Conservation (phyloP, 768 basidiomycete genomes). For the Suillus subalutaceus region DNA sequence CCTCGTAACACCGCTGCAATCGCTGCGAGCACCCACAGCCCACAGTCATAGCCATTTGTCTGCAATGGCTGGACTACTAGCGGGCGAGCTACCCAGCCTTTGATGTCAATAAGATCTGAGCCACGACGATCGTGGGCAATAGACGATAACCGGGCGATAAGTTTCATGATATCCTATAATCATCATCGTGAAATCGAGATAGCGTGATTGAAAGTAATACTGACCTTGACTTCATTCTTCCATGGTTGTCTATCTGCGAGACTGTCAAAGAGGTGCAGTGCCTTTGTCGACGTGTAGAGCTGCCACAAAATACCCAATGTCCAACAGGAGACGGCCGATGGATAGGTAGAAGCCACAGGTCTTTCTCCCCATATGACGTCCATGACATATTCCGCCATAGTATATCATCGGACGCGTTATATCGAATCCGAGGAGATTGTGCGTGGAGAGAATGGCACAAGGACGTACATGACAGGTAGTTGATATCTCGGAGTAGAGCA, state of each 20-base stretch:
- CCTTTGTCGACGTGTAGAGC: background rate
- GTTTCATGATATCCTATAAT: too few relatives aligned
- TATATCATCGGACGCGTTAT: conserved; percentile 9
- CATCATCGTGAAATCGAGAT: background rate
- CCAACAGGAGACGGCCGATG: conserved; percentile 23
- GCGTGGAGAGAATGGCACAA: conserved; percentile 16
- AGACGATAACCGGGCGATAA: background rate
- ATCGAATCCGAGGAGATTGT: conserved; percentile 9
- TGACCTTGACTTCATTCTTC: conserved; percentile 8
- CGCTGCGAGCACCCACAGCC: conserved; percentile 7
- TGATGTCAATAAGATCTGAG: conserved; percentile 5
- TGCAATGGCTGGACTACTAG: background rate
- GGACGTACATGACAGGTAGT: background rate
- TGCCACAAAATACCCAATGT: conserved; percentile 39
- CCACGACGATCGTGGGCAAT: conserved; percentile 4
- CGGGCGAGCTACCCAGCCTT: conserved; percentile 11
- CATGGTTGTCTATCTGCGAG: conserved; percentile 9
- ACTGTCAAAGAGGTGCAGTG: conserved; percentile 18
- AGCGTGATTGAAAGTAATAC: background rate
- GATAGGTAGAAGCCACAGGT: conserved; percentile 40
- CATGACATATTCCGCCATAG: conserved; percentile 25
- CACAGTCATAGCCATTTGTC: conserved; percentile 5
- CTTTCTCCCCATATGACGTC: conserved; percentile 33
- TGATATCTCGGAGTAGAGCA: conserved; percentile 11
- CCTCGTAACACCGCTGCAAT: background rate